These are phyloP conservation scores for Pulveroboletus sp. DNA, from an alignment of 768 basidiomycete genomes.

Conservation along the genomic window DNA sequence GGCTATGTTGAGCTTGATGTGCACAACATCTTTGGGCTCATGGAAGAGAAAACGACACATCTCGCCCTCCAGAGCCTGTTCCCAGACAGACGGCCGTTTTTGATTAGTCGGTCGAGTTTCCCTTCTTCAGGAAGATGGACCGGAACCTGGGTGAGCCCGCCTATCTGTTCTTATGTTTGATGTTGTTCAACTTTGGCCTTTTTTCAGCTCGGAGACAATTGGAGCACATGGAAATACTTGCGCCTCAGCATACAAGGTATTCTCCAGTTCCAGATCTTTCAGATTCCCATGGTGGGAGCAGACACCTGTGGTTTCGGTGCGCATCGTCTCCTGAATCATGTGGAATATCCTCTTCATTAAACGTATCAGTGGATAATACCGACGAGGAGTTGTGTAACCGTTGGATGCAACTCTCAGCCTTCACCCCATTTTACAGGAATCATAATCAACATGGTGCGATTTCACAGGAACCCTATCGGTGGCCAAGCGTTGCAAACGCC, in stretches of 20 bases:
- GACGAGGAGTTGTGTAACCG: slow-evolving; percentile 77
- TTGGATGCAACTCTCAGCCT: slow-evolving; percentile 83
- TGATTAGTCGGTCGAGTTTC: slow-evolving; percentile 67
- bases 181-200: slow-evolving; percentile 15
- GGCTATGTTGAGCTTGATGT: slow-evolving; percentile 62
- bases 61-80: slow-evolving; percentile 50
- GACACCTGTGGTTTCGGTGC: slow-evolving; percentile 46
- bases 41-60: slow-evolving; percentile 66
- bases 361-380: slow-evolving; percentile 45
- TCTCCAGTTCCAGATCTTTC: slow-evolving; percentile 78
- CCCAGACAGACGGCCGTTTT: slow-evolving; percentile 62
- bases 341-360: neutral
- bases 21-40: slow-evolving; percentile 67
- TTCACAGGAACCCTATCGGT: slow-evolving; percentile 72
- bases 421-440: slow-evolving; percentile 76
- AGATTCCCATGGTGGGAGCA: slow-evolving; percentile 78
- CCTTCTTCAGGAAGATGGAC: slow-evolving; percentile 64
- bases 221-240: slow-evolving; percentile 69
- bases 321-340: neutral
- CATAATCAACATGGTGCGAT: slow-evolving; percentile 66
- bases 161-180: neutral
- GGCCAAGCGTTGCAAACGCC: slow-evolving; percentile 74
- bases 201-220: slow-evolving; percentile 67
- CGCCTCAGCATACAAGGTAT: slow-evolving; percentile 68
- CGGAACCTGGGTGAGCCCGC: slow-evolving; percentile 61